phyloP scores from a whole-genome alignment of 2,329 filamentous ascomycete genomes.

The Cryphonectria japonica region DNA sequence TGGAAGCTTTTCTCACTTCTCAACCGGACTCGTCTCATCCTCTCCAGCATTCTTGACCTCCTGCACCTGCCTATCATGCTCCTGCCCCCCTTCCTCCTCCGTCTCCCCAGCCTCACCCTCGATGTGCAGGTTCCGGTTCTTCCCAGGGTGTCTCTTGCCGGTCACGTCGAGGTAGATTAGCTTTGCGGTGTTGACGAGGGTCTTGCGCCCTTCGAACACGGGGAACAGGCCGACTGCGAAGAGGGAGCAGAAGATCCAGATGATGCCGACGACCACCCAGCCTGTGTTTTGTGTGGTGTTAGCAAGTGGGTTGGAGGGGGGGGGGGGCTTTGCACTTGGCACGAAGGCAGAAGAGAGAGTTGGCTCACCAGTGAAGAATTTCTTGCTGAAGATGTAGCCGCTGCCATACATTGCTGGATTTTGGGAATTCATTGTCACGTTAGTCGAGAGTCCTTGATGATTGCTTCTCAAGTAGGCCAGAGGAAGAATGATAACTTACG shows the following conservation, averaged over 20 bases:
- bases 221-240: constrained; percentile 81
- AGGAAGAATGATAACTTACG: constrained; percentile 38
- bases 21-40: not conserved
- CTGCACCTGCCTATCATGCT: not conserved
- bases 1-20: not conserved
- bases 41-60: not conserved
- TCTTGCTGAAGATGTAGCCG: constrained; percentile 79
- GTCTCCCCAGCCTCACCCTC: constrained; percentile 20
- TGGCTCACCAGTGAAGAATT: constrained; percentile 66
- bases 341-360: not conserved
- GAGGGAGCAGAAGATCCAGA: constrained; percentile 77
- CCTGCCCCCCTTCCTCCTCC: constrained; percentile 6
- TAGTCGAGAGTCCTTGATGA: not conserved
- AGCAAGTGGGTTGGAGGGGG: not conserved
- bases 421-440: not conserved
- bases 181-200: constrained; percentile 63
- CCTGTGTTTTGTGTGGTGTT: constrained; percentile 42
- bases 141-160: constrained; percentile 42
- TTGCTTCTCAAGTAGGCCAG: not conserved
- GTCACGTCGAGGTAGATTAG: constrained; percentile 65
- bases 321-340: not conserved
- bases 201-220: constrained; percentile 75
- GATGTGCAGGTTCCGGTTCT: constrained; percentile 30
- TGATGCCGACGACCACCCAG: constrained; percentile 76
- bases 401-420: constrained; percentile 71